phyloP scores from a whole-genome alignment of 177 flowering plant species.

The Telopea speciosissima region DNA sequence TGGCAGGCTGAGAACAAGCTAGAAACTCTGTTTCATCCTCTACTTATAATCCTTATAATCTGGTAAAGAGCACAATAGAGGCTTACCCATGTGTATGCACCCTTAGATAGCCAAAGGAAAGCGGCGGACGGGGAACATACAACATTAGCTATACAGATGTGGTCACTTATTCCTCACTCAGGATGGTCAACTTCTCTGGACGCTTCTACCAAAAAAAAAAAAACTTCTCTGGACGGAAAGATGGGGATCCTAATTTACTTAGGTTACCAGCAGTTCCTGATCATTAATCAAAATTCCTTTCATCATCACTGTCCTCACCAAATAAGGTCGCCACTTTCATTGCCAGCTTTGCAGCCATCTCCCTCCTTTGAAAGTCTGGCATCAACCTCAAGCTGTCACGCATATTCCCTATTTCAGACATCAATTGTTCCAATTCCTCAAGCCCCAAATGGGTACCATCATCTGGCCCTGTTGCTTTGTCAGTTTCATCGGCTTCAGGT shows the following conservation, averaged over 20 bases:
- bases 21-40: no score
- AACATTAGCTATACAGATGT: neutral
- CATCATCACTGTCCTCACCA: slow-evolving; percentile 67
- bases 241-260: neutral
- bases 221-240: neutral
- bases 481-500: slow-evolving; percentile 14
- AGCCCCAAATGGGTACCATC: slow-evolving; percentile 35
- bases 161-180: neutral
- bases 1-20: no score
- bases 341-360: slow-evolving; percentile 89
- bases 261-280: neutral
- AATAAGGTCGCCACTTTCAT: slow-evolving; percentile 94
- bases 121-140: no score
- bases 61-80: no score
- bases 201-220: no score
- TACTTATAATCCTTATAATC: no score
- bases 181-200: neutral
- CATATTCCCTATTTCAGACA: slow-evolving; percentile 77
- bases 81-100: no score
- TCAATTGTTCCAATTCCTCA: slow-evolving; percentile 74
- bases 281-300: slow-evolving; percentile 28
- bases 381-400: slow-evolving; percentile 68
- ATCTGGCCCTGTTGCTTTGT: slow-evolving; percentile 23
- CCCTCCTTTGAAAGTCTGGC: slow-evolving; percentile 92
- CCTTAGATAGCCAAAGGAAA: no score